Base-by-base conservation (phyloP, 306 rosid genomes). In the Gillenia trifoliata region DNA sequence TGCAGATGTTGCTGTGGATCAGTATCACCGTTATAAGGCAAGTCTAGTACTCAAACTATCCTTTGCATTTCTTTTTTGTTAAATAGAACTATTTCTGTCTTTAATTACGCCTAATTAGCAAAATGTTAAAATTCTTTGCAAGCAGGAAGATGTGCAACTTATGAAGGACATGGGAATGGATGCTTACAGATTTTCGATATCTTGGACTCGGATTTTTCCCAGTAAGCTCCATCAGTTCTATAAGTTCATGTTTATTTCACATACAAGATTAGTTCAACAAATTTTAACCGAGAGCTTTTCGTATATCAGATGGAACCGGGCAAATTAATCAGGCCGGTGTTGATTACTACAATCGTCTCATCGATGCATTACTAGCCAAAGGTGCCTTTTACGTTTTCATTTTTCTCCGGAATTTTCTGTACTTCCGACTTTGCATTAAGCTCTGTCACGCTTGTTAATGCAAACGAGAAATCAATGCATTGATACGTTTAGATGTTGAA, bases 81-180 rank as follows among this genome's bases (percentile, higher is more conserved):
- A 0, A 49, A 17, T 3, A 28, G 15, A 70, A 64, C 13, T 36
- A 13, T 36, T 10, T 33, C 54, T 20, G 40, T 38, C 10, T 9
- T 71, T 57, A 23, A 72, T 34, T 5, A 23, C 49, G 23, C 57
- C 62, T 56, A 25, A 22, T 56, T 50, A 12, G 1, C 31, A 54
- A 22, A 10, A 34, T 15, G 29, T 26, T 50, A 45, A 45, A 17
- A 6, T 22, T 16, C 20, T 66, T 57, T 75, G 61, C 49, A 73
- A 69, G 45, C 85, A 95, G 99, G 92, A 81, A 77, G 99, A 92
- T 50, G 75, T 92, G 40, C 89, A 88, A 55, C 93, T 89, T 13
- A 90, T 95, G 96, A 90, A 92, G 87, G 90, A 95, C 78, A 54
- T 90, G 89, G 98, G 98, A 70, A 66, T 89, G 92, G 96, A 89